phyloP scores from a whole-genome alignment of 2,329 filamentous ascomycete genomes.

The Hawksworthiomyces lignivorus region DNA sequence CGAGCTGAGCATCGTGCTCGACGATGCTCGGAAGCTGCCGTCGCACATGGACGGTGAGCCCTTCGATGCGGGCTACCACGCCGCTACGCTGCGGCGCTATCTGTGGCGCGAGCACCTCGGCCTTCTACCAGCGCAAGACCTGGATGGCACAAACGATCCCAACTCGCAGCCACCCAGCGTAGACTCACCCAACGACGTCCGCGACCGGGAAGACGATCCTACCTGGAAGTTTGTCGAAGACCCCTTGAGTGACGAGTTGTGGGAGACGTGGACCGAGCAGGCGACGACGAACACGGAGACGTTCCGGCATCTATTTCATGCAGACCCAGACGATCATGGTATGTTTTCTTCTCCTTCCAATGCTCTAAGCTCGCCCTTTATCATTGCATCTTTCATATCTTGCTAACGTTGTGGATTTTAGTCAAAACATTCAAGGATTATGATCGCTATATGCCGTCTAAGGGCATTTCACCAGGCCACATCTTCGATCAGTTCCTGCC shows the following conservation, averaged over 20 bases:
- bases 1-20: conserved; percentile 83
- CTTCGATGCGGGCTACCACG: conserved; percentile 67
- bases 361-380: not conserved
- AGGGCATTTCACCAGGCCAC: conserved; percentile 72
- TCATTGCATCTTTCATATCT: not conserved
- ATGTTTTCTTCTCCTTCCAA: conserved; percentile 19
- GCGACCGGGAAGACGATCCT: conserved; percentile 51
- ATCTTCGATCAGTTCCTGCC: conserved; percentile 75
- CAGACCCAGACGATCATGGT: conserved; percentile 82
- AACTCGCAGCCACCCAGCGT: conserved; percentile 70
- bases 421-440: conserved; percentile 89
- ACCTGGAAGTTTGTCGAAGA: conserved; percentile 61
- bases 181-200: conserved; percentile 56
- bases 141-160: conserved; percentile 57
- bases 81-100: conserved; percentile 71
- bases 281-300: conserved; percentile 66
- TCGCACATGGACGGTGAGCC: conserved; percentile 72
- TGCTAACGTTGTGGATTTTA: conserved; percentile 20
- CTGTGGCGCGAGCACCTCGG: conserved; percentile 91
- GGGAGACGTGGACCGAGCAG: conserved; percentile 59
- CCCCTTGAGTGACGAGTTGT: conserved; percentile 59
- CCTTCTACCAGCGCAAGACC: conserved; percentile 65
- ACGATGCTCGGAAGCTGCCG: conserved; percentile 65
- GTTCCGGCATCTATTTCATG: conserved; percentile 75
- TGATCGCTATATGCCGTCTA: conserved; percentile 64